A percentile compares a stretch with the other conserved stretches of the same genome.
Evolutionary conservation across 2,329 filamentous ascomycete genomes (phyloP).

Genomic region (Aspergillus sergii): DNA sequence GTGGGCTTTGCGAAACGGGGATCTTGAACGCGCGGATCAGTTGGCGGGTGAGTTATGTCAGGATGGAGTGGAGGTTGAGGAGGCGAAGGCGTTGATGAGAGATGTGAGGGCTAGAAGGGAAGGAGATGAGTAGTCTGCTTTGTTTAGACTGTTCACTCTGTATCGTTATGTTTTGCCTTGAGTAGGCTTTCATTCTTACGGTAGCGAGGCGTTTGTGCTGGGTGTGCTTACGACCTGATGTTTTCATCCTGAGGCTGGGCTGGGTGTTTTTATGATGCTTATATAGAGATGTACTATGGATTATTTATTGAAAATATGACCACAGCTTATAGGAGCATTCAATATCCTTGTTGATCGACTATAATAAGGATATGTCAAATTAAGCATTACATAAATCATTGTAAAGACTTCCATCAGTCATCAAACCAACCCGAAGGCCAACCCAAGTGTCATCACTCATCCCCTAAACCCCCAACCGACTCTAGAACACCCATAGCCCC

Average conservation of each 20-base stretch:
- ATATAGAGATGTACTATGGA: not conserved
- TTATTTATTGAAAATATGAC: not conserved
- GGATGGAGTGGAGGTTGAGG: slow-evolving; percentile 94
- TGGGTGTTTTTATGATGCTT: not conserved
- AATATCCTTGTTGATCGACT: not conserved
- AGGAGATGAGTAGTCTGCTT: slow-evolving; percentile 21
- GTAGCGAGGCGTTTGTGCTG: slow-evolving; percentile 15
- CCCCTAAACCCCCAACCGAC: slow-evolving; percentile 9
- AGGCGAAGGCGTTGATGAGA: slow-evolving; percentile 88
- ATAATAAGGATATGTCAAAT: not conserved
- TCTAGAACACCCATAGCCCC: slow-evolving; percentile 23
- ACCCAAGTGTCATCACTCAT: not conserved
- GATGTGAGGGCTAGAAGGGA: slow-evolving; percentile 81
- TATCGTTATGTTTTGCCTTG: not conserved
- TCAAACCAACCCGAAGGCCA: not conserved
- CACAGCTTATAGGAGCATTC: not conserved
- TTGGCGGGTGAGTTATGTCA: slow-evolving; percentile 90
- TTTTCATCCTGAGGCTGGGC: not conserved
- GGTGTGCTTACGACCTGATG: not conserved
- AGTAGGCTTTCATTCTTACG: slow-evolving; percentile 2
- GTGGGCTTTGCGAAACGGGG: slow-evolving; percentile 73
- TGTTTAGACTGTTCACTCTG: not conserved
- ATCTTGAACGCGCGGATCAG: slow-evolving; percentile 75
- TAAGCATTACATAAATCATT: not conserved
- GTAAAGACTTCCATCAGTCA: not conserved